These are phyloP conservation scores for Lepiota brunneoincarnata DNA, from an alignment of 768 basidiomycete genomes.

Conservation along the genomic window DNA sequence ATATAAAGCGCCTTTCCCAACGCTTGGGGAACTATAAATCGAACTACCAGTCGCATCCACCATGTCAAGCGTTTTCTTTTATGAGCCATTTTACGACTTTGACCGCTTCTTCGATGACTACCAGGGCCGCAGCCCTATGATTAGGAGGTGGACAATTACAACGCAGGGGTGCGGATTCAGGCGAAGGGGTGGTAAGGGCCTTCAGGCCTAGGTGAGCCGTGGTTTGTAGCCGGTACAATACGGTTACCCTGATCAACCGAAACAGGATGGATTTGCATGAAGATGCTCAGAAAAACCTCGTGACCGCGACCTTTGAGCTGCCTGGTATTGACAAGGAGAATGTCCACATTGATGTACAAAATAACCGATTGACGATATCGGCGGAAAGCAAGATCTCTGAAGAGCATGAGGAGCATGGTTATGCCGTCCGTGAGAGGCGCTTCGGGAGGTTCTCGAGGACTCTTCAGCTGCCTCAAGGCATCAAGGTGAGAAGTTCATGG, in stretches of 20 bases:
- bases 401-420: constrained; percentile 32
- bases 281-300: constrained; percentile 22
- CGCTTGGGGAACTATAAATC: no score
- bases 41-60: background rate
- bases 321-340: constrained; percentile 51
- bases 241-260: background rate
- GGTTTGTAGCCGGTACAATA: background rate
- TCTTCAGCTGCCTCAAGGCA: constrained; percentile 44
- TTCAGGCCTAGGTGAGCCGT: constrained; percentile 28
- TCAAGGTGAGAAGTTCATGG: constrained; percentile 32
- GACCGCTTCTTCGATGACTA: constrained; percentile 38
- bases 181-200: constrained; percentile 12
- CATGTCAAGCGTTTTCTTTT: constrained; percentile 16
- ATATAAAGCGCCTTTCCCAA: no score
- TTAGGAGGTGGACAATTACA: constrained; percentile 8
- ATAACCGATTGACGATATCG: constrained; percentile 44
- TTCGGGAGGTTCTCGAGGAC: constrained; percentile 48
- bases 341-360: constrained; percentile 44
- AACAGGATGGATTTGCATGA: constrained; percentile 9
- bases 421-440: constrained; percentile 43
- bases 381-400: constrained; percentile 35
- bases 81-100: constrained; percentile 38
- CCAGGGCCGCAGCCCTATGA: background rate
- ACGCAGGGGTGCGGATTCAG: constrained; percentile 6
- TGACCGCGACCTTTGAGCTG: constrained; percentile 54